Evolutionary conservation across 495 filamentous ascomycete genomes (phyloP).

Genomic region (Jackrogersella multiformis): DNA sequence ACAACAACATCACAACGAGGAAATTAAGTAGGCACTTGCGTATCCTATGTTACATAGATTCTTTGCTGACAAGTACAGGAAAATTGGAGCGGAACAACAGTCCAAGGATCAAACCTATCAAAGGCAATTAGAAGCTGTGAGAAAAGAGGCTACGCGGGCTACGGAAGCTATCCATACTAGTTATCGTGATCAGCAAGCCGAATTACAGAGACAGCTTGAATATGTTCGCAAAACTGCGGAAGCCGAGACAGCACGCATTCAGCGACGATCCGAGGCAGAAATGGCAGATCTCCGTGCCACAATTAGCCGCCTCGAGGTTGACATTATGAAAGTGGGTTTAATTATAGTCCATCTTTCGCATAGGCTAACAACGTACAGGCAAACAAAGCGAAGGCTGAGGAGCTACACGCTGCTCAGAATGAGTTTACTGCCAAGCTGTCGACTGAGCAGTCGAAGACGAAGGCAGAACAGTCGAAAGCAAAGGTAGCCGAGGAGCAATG

Average conservation of each 20-base stretch:
- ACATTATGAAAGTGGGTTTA: slow-evolving; percentile 64
- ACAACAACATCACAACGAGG: slow-evolving; percentile 72
- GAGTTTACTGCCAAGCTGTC: slow-evolving; percentile 60
- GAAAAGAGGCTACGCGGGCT: slow-evolving; percentile 36
- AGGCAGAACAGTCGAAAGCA: slow-evolving; percentile 50
- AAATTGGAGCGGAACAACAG: slow-evolving; percentile 40
- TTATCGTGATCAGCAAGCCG: slow-evolving; percentile 58
- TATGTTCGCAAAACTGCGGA: slow-evolving; percentile 52
- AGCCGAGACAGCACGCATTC: slow-evolving; percentile 51
- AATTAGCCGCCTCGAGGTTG: slow-evolving; percentile 65
- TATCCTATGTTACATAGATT: background rate
- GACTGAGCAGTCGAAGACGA: slow-evolving; percentile 53
- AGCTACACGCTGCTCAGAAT: slow-evolving; percentile 66
- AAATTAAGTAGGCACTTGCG: slow-evolving; percentile 39
- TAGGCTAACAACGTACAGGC: slow-evolving; percentile 43
- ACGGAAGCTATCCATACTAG: slow-evolving; percentile 38
- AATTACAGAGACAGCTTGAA: slow-evolving; percentile 59
- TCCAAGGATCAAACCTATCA: slow-evolving; percentile 34
- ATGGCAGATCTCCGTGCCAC: slow-evolving; percentile 69
- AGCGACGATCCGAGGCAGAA: slow-evolving; percentile 63
- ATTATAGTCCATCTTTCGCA: background rate
- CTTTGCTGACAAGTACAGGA: slow-evolving; percentile 39
- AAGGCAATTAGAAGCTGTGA: slow-evolving; percentile 34
- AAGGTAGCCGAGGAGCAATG: slow-evolving; percentile 36
- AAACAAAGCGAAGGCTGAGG: slow-evolving; percentile 64